Percentiles rank a stretch among this genome's conserved stretches.
Conservation (phyloP, 768 basidiomycete genomes). For the Leucosporidium creatinivorum region DNA sequence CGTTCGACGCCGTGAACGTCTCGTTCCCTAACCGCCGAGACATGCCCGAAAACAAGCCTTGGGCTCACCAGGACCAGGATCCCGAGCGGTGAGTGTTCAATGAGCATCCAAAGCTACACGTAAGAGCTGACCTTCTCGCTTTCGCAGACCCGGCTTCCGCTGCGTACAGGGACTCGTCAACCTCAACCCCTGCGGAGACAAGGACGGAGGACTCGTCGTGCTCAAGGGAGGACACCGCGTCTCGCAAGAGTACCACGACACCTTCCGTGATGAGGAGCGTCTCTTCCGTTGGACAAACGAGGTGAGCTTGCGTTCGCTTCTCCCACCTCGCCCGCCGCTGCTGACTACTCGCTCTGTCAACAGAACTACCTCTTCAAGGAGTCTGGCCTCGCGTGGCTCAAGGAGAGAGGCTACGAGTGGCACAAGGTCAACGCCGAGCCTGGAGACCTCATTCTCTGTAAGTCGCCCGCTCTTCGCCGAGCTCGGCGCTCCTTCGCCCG, state of each 20-base stretch:
- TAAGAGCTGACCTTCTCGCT: slow-evolving; percentile 36
- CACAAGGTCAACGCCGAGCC: slow-evolving; percentile 38
- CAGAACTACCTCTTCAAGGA: slow-evolving; percentile 25
- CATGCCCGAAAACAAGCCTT: slow-evolving; percentile 5
- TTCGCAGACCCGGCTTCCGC: slow-evolving; percentile 19
- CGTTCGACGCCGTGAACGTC: slow-evolving; percentile 19
- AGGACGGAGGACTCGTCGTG: slow-evolving; percentile 45
- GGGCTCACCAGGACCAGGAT: slow-evolving; percentile 36
- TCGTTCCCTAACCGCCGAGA: slow-evolving; percentile 9
- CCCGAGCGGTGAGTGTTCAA: slow-evolving; percentile 35
- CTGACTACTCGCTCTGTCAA: background rate
- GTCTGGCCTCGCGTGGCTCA: slow-evolving; percentile 38
- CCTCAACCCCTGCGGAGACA: slow-evolving; percentile 39
- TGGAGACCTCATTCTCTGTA: slow-evolving; percentile 40
- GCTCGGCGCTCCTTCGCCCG: too few species aligned
- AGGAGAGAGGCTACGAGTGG: slow-evolving; percentile 38
- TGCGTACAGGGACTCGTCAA: slow-evolving; percentile 30
- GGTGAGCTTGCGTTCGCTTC: background rate
- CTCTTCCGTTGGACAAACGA: background rate
- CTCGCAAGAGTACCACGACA: slow-evolving; percentile 26
- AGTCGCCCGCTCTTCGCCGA: too few species aligned
- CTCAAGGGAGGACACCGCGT: slow-evolving; percentile 37
- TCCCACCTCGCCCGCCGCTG: background rate
- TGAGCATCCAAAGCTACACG: slow-evolving; percentile 25
- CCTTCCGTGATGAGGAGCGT: slow-evolving; percentile 10